Conservation (phyloP, 2,329 filamentous ascomycete genomes). For the Ceratocystis smalleyi region DNA sequence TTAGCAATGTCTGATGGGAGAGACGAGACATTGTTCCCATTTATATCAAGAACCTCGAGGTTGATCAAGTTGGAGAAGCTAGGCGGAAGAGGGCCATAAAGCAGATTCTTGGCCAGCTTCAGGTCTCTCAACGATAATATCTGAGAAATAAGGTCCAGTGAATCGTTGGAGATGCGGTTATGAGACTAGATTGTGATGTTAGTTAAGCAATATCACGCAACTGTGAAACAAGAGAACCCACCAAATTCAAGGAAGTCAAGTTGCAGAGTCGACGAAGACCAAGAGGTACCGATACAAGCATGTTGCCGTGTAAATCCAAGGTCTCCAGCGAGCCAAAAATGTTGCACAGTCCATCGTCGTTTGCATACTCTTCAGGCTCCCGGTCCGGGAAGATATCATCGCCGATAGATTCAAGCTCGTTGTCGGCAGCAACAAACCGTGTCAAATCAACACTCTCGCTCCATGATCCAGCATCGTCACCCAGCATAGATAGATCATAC, state of each 20-base stretch:
- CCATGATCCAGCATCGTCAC: slow-evolving; percentile 55
- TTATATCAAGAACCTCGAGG: slow-evolving; percentile 68
- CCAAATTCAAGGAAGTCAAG: slow-evolving; percentile 69
- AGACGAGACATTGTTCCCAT: slow-evolving; percentile 59
- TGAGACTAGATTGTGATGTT: slow-evolving; percentile 41
- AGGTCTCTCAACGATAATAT: slow-evolving; percentile 61
- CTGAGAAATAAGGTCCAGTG: slow-evolving; percentile 57
- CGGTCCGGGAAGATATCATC: slow-evolving; percentile 67
- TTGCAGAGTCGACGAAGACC: slow-evolving; percentile 59
- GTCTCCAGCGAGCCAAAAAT: slow-evolving; percentile 72
- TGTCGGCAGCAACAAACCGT: slow-evolving; percentile 74
- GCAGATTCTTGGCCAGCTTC: slow-evolving; percentile 61
- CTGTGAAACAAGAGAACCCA: slow-evolving; percentile 27
- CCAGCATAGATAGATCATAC: slow-evolving; percentile 64
- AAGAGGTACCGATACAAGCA: slow-evolving; percentile 53
- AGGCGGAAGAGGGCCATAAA: slow-evolving; percentile 51
- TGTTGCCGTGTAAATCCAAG: slow-evolving; percentile 76
- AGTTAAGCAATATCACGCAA: neutral
- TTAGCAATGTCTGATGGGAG: slow-evolving; percentile 54
- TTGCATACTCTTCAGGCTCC: slow-evolving; percentile 31
- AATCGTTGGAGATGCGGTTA: slow-evolving; percentile 60
- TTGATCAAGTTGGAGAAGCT: slow-evolving; percentile 48
- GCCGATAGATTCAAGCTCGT: slow-evolving; percentile 61
- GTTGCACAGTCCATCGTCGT: slow-evolving; percentile 48
- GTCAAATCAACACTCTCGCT: slow-evolving; percentile 81